phyloP scores from a whole-genome alignment of 192 early-diverging fungal genomes.

The Chytriomyces sp. region DNA sequence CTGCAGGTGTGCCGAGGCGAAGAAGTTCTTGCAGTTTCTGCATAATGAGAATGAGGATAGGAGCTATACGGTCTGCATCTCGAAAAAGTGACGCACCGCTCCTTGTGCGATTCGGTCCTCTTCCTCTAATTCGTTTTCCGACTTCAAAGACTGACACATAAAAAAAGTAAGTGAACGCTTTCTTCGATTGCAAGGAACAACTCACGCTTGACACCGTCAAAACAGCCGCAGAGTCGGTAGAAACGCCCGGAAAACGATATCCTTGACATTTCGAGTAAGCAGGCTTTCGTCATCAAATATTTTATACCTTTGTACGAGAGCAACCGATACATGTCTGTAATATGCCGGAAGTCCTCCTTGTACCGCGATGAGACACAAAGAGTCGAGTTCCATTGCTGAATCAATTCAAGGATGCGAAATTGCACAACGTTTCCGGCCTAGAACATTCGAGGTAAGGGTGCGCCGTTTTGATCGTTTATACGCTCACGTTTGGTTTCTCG shows the following conservation, averaged over 20 bases:
- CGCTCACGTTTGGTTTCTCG: conserved; percentile 76
- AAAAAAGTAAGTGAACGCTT: conserved; percentile 41
- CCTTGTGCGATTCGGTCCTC: conserved; percentile 86
- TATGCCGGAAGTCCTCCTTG: conserved; percentile 90
- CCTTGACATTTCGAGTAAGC: conserved; percentile 46
- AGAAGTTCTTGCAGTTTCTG: conserved; percentile 96
- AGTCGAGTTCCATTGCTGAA: conserved; percentile 94
- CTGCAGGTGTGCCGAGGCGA: conserved; percentile 88
- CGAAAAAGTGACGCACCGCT: conserved; percentile 56
- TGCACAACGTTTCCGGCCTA: conserved; percentile 68
- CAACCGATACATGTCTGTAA: conserved; percentile 92
- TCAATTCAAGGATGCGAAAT: conserved; percentile 83
- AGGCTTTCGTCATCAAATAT: not conserved
- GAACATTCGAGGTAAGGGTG: not conserved
- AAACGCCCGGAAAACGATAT: conserved; percentile 74
- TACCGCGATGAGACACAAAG: conserved; percentile 85
- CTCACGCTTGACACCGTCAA: conserved; percentile 44
- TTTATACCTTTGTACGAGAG: conserved; percentile 82
- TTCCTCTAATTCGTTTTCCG: conserved; percentile 91
- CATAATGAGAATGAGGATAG: not conserved
- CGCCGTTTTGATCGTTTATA: too few species aligned
- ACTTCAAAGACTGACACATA: conserved; percentile 69
- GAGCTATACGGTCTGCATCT: too few species aligned
- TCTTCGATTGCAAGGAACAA: not conserved
- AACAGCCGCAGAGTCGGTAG: conserved; percentile 63